These are phyloP conservation scores for Grifola frondosa DNA, from an alignment of 1,284 basidiomycete species.

Conservation along the genomic window DNA sequence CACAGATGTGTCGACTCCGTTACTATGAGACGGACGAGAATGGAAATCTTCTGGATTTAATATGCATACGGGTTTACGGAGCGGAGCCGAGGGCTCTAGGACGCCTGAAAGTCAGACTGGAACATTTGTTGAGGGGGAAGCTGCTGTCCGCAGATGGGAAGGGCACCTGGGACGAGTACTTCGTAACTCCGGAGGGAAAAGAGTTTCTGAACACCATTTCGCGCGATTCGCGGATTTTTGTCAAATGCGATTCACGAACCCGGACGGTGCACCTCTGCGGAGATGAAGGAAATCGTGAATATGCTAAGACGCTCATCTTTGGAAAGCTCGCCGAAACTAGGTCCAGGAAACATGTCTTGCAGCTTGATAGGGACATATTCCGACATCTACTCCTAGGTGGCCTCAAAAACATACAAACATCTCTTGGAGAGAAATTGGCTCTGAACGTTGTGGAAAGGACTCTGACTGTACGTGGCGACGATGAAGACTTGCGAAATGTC, in stretches of 20 bases:
- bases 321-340: slow-evolving; percentile 38
- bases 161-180: slow-evolving; percentile 48
- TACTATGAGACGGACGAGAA: slow-evolving; percentile 31
- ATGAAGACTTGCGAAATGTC: slow-evolving; percentile 20
- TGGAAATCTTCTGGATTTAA: slow-evolving; percentile 20
- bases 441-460: slow-evolving; percentile 38
- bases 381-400: slow-evolving; percentile 37
- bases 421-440: slow-evolving; percentile 39
- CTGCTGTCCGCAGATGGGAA: slow-evolving; percentile 31
- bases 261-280: slow-evolving; percentile 42
- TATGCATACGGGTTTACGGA: slow-evolving; percentile 41
- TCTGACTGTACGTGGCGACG: slow-evolving; percentile 38
- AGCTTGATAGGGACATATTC: slow-evolving; percentile 35
- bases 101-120: slow-evolving; percentile 35
- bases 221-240: slow-evolving; percentile 31
- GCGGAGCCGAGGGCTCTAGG: slow-evolving; percentile 36
- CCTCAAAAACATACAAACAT: slow-evolving; percentile 34
- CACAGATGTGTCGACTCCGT: slow-evolving; percentile 32
- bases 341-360: slow-evolving; percentile 34
- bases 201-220: slow-evolving; percentile 38
- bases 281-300: slow-evolving; percentile 23
- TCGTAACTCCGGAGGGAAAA: slow-evolving; percentile 37
- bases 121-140: slow-evolving; percentile 38
- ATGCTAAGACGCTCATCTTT: slow-evolving; percentile 31
- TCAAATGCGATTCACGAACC: slow-evolving; percentile 39